phyloP scores from a whole-genome alignment of 441 rosid species.

The Croton setiger region DNA sequence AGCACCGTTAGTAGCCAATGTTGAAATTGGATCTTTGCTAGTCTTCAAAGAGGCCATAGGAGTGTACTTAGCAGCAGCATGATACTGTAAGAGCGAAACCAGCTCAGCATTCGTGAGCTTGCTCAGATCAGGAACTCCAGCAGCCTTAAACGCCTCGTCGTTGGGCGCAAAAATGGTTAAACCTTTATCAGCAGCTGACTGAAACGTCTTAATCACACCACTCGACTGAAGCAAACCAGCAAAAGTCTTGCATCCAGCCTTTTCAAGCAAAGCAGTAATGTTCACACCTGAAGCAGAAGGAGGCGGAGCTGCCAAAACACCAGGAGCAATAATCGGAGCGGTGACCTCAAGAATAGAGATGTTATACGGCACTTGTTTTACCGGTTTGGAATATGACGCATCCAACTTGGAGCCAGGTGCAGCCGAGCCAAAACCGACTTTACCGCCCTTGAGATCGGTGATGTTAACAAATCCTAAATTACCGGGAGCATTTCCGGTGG shows the following conservation, averaged over 20 bases:
- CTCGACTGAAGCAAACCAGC: conserved; percentile 52
- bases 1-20: conserved; percentile 71
- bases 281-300: conserved; percentile 66
- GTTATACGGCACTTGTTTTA: conserved; percentile 75
- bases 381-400: conserved; percentile 63
- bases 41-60: conserved; percentile 73
- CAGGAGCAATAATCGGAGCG: conserved; percentile 70
- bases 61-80: conserved; percentile 57
- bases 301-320: conserved; percentile 57
- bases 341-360: conserved; percentile 67
- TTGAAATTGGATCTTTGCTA: conserved; percentile 46
- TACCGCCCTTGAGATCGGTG: conserved; percentile 81
- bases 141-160: conserved; percentile 83
- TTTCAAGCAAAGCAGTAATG: conserved; percentile 73
- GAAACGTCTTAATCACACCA: conserved; percentile 73
- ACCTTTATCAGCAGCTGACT: conserved; percentile 61
- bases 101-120: conserved; percentile 73
- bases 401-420: conserved; percentile 84
- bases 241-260: conserved; percentile 87
- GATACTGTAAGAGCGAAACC: conserved; percentile 69
- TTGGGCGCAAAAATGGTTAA: conserved; percentile 83
- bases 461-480: conserved; percentile 77
- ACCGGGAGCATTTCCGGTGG: conserved; percentile 92
- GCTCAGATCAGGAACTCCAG: conserved; percentile 65
- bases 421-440: conserved; percentile 82